Evolutionary conservation across 371 early-diverging fungal species (phyloP).

Genomic region (Lichtheimia ramosa): DNA sequence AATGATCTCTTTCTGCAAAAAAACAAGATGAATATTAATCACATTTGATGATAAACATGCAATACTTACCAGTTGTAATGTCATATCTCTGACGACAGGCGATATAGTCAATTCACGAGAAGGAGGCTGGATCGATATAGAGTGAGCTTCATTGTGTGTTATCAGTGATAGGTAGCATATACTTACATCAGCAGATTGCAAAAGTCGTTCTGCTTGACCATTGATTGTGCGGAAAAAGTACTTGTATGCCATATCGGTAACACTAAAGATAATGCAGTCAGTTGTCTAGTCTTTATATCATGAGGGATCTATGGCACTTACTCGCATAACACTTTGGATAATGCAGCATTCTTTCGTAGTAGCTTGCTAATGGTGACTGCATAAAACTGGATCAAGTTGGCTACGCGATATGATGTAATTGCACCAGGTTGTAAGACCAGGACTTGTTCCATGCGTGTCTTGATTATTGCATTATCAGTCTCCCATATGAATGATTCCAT

Average conservation of each 20-base stretch:
- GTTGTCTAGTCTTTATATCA: background rate
- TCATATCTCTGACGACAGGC: conserved; percentile 64
- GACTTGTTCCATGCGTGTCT: conserved; percentile 80
- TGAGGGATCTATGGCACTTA: conserved; percentile 26
- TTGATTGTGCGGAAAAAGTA: conserved; percentile 71
- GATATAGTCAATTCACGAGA: conserved; percentile 60
- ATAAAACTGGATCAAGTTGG: conserved; percentile 80
- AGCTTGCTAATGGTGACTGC: conserved; percentile 62
- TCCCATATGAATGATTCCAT: background rate
- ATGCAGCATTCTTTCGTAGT: conserved; percentile 55
- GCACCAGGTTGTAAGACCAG: conserved; percentile 69
- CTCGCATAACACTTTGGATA: conserved; percentile 62
- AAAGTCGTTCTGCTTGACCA: conserved; percentile 63
- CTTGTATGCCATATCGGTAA: conserved; percentile 65
- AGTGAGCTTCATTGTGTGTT: background rate
- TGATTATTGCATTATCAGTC: background rate
- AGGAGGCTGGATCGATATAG: conserved; percentile 50
- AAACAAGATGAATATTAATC: background rate
- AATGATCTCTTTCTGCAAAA: conserved; percentile 71
- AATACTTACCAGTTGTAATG: conserved; percentile 60
- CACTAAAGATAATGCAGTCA: conserved; percentile 27
- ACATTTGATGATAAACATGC: too few species aligned
- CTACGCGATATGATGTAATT: conserved; percentile 68
- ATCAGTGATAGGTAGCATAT: background rate
- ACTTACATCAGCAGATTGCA: conserved; percentile 55